Percentiles rank a stretch among this genome's conserved stretches.
Evolutionary conservation across 1,139 yeast genomes (phyloP).

Genomic region (Lodderomyces pseudojiufengensis): DNA sequence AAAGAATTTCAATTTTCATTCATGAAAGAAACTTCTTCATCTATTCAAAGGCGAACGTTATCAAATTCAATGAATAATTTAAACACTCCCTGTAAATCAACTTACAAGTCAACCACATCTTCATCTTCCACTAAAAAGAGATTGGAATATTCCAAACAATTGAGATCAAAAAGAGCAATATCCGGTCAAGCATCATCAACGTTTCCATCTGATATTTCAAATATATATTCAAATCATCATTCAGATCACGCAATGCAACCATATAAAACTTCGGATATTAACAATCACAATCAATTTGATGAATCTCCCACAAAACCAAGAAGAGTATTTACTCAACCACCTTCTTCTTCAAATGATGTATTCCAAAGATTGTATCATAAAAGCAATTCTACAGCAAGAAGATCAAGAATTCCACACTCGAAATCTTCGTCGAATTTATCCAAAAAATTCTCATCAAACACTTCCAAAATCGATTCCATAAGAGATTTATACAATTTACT

Average conservation of each 20-base stretch:
- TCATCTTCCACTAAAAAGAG: constrained; percentile 16
- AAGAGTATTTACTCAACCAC: constrained; percentile 10
- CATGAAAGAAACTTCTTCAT: constrained; percentile 38
- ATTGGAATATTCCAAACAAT: constrained; percentile 16
- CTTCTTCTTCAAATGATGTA: constrained; percentile 7
- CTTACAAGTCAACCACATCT: constrained; percentile 6
- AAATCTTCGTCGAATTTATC: too few relatives aligned
- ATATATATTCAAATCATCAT: background rate
- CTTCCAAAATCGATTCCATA: constrained; percentile 18
- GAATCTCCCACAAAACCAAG: constrained; percentile 11
- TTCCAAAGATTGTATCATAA: constrained; percentile 12
- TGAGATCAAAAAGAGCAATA: constrained; percentile 16
- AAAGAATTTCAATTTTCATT: constrained; percentile 27
- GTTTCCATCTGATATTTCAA: background rate
- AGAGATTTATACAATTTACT: constrained; percentile 20
- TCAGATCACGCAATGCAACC: too few relatives aligned
- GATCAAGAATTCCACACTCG: constrained; percentile 3
- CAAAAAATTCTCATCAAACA: too few relatives aligned
- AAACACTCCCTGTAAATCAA: constrained; percentile 5
- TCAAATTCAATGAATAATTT: background rate
- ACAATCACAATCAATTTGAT: background rate
- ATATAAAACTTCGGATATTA: too few relatives aligned
- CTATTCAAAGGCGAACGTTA: constrained; percentile 23
- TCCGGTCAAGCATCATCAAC: constrained; percentile 8
- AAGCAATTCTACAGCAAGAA: background rate